Base-by-base conservation (phyloP, 805 yeast species). In the Naumovozyma baii region DNA sequence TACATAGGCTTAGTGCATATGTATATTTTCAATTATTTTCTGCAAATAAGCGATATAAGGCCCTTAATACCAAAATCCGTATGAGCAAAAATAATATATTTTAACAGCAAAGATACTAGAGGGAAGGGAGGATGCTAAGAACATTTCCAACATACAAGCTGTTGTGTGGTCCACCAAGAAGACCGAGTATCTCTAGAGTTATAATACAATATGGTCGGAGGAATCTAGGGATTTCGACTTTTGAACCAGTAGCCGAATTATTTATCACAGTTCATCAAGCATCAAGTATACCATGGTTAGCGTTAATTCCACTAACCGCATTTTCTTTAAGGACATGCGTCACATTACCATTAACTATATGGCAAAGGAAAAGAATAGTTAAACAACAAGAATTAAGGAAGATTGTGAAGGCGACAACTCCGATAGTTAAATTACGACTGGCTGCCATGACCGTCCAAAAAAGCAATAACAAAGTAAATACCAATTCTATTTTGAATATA, bases 211-310 rank as follows among this genome's bases (percentile, higher is more conserved):
- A 22, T 22, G 26, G 26, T 7, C 7, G 26, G 10, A 22, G 26
- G 10, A 22, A 22, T 22, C 7, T 22, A 7, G 26, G 26, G 26
- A 29, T 13, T 8, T 52, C 38, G 4, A 39, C 36, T 16, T 54
- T 38, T 39, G 54, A 18, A 30, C 45, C 14, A 41, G 53, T 56
- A n/a, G 46, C 61, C 8, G 60, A 55, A 19, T 31, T 45, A 1
- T 45, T 59, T 25, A 41, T 50, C 3, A 26, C 41, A 1, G 37
- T 75, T 1, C 90, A 83, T 58, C 60, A 69, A 7, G 40, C 51
- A n/a, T 56, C 78, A 0, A 82, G 83, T 0, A 50, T 88, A 2
- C 86, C 94, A 3, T 88, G 96, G 96, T 76, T 84, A 69, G 73
- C 74, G 0, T 62, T 86, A 30, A 80, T 88, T 8, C 96, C 96